Evolutionary conservation across 345 rosid species (phyloP).

Genomic region (Populus euphratica): DNA sequence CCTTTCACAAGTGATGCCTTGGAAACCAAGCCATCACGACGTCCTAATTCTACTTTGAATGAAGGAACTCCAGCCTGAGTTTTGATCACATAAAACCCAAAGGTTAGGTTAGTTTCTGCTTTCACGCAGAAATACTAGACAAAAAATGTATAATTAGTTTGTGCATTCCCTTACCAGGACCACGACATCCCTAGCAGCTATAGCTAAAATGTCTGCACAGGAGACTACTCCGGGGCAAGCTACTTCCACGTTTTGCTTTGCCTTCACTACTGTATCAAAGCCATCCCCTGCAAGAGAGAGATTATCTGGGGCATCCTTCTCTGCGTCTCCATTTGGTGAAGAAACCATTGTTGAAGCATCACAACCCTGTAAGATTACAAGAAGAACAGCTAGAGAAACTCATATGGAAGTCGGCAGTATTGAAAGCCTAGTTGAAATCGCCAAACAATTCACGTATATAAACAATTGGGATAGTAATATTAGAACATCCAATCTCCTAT

Average conservation of each 20-base stretch:
- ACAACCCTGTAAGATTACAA: slow-evolving; percentile 53
- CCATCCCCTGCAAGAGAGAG: slow-evolving; percentile 90
- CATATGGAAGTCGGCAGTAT: no score
- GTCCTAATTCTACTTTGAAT: slow-evolving; percentile 73
- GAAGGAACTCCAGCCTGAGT: slow-evolving; percentile 72
- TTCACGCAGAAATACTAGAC: background rate
- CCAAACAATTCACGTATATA: no score
- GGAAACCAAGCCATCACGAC: slow-evolving; percentile 69
- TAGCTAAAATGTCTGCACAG: slow-evolving; percentile 77
- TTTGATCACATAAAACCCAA: background rate
- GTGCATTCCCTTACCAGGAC: slow-evolving; percentile 48
- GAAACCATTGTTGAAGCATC: slow-evolving; percentile 69
- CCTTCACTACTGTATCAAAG: slow-evolving; percentile 67
- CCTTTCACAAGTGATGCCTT: slow-evolving; percentile 60
- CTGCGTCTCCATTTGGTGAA: slow-evolving; percentile 75
- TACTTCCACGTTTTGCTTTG: slow-evolving; percentile 67
- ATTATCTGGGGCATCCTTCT: slow-evolving; percentile 75
- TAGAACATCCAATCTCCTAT: no score
- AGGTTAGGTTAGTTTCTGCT: background rate
- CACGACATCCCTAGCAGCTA: slow-evolving; percentile 82
- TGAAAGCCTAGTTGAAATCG: no score
- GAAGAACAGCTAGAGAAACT: no score
- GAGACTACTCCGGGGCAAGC: slow-evolving; percentile 69
- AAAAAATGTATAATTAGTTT: background rate
- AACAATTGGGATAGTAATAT: no score